phyloP scores from a whole-genome alignment of 768 basidiomycete genomes.

The Leccinum boreale region DNA sequence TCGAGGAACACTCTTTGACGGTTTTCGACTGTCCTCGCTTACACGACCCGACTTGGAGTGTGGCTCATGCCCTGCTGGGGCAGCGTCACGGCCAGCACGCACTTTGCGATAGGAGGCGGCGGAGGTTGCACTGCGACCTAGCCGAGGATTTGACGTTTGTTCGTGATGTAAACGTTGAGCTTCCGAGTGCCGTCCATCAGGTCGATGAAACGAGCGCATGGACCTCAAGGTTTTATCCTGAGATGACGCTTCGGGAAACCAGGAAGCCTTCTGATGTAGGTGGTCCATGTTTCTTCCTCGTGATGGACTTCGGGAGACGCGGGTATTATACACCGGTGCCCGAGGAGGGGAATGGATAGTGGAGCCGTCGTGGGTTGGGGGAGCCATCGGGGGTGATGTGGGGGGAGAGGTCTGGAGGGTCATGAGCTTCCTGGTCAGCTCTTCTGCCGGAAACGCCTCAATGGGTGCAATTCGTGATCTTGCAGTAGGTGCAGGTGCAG shows the following conservation, averaged over 20 bases:
- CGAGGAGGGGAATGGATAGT: conserved; percentile 10
- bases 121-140: conserved; percentile 38
- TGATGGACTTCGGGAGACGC: conserved; percentile 23
- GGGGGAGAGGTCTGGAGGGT: conserved; percentile 40
- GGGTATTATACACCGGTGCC: conserved; percentile 4
- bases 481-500: conserved; percentile 17
- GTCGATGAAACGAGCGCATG: conserved; percentile 61
- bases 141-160: conserved; percentile 23
- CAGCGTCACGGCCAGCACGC: conserved; percentile 17
- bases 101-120: conserved; percentile 10
- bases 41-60: conserved; percentile 15
- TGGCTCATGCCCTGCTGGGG: conserved; percentile 17
- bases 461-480: conserved; percentile 33
- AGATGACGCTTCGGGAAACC: conserved; percentile 17
- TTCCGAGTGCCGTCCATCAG: conserved; percentile 35
- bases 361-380: conserved; percentile 11
- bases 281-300: conserved; percentile 16
- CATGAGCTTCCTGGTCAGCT: conserved; percentile 56
- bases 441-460: conserved; percentile 50
- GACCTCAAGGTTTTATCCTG: conserved; percentile 38
- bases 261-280: conserved; percentile 20
- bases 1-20: conserved; percentile 18
- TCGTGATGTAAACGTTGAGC: conserved; percentile 34
- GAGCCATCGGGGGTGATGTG: conserved; percentile 9
- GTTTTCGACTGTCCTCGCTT: conserved; percentile 28